Evolutionary conservation across 1,284 basidiomycete genomes (phyloP), one percentile per base, ranked within the genome.

Genomic region (Austroboletus rostrupii): DNA sequence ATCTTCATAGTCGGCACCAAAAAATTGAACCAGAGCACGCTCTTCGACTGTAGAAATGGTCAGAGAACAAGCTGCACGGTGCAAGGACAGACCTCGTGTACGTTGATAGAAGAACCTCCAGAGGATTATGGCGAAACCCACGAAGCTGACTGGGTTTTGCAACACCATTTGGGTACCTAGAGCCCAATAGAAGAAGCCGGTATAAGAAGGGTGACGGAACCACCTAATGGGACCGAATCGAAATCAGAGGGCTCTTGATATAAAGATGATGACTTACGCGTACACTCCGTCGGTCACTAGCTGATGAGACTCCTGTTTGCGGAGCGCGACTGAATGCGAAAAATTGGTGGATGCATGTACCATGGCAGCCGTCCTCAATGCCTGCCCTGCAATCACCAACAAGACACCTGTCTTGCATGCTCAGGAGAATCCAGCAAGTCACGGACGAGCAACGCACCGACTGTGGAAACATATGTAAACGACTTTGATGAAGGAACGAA

Each of bases 151-250:
- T 0, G 90, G 80, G 66, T 99, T 99, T 60, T 91, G 91, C 23
- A 99, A 75, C 4, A 94, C 79, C n/a, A 99, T 69, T 65, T 99
- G 95, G 0, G 95, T 97, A 1, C 92, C 92, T 29, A 99, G 61
- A 0, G 94, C 95, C 96, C 96, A 99, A 69, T 96, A 98, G 70
- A 90, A 97, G 75, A 99, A 99, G 3, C 96, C 97, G 0, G 91
- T 82, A 61, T 99, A 99, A 0, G 94, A 97, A 10, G 97, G 97
- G 68, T 99, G 97, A 5, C 97, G 84, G 52, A 86, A 89, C 79
- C 83, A 92, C 21, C 92, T 94, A 21, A 57, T 19, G 37, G 39
- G 3, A 28, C 36, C 19, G 33, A 20, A 35, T 55, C 17, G 20
- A 52, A 35, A 38, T 45, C n/a, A 52, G 21, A 10, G 11, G 8